Conservation (phyloP, 164 flowering plant species). For the Aristolochia contorta region DNA sequence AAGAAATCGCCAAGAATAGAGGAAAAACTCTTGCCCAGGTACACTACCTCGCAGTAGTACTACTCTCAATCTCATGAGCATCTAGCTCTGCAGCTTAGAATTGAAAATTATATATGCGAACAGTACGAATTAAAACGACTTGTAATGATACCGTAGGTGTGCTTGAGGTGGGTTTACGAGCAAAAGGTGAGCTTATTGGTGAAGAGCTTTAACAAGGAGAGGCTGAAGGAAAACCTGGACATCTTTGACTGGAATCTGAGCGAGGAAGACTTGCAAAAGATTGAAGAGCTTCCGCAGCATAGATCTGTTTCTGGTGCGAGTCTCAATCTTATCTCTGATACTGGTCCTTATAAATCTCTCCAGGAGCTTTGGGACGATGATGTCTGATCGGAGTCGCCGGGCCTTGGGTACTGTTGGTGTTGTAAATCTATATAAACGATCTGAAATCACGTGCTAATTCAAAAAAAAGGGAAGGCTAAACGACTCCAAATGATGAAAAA, state of each 20-base stretch:
- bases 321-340: slow-evolving; percentile 4
- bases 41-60: background rate
- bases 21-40: slow-evolving; percentile 3
- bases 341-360: slow-evolving; percentile 17
- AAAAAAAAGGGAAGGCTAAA: too few species aligned
- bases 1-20: slow-evolving; percentile 17
- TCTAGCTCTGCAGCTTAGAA: background rate
- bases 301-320: background rate
- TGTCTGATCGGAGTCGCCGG: slow-evolving; percentile 3
- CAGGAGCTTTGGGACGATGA: slow-evolving; percentile 30
- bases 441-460: too few species aligned
- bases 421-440: too few species aligned
- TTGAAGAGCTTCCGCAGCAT: slow-evolving; percentile 14
- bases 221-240: slow-evolving; percentile 21
- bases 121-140: too few species aligned
- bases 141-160: slow-evolving; percentile 11
- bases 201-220: slow-evolving; percentile 22
- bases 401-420: too few species aligned
- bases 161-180: slow-evolving; percentile 23
- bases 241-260: slow-evolving; percentile 22
- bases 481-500: too few species aligned
- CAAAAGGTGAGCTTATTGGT: slow-evolving; percentile 19
- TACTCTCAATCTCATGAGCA: too few species aligned
- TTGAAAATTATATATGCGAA: background rate
- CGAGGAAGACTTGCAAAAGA: slow-evolving; percentile 15